Evolutionary conservation across 257 asterid species (phyloP).

Genomic region (Jacaranda mimosifolia): DNA sequence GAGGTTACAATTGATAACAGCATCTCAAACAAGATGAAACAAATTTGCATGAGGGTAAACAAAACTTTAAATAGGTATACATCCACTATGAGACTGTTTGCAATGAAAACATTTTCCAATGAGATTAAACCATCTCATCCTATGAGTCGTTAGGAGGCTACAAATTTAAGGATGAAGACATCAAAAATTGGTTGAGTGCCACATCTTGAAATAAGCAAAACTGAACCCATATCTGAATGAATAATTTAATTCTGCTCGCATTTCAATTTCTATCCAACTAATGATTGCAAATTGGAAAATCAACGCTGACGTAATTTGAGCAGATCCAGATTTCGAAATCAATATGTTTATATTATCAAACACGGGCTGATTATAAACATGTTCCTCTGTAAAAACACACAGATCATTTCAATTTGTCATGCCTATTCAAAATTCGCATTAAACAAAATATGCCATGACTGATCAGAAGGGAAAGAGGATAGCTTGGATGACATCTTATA

Average conservation of each 20-base stretch:
- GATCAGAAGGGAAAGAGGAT: background rate
- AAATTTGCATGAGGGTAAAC: background rate
- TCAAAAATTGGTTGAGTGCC: background rate
- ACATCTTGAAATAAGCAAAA: background rate
- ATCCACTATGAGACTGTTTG: slow-evolving; percentile 5
- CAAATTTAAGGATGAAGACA: background rate
- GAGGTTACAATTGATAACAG: slow-evolving; percentile 10
- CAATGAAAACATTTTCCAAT: background rate
- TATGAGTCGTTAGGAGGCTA: background rate
- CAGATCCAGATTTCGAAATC: background rate
- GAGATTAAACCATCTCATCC: background rate
- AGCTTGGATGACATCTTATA: too few species aligned
- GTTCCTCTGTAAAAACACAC: background rate
- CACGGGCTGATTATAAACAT: background rate
- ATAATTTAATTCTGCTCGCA: background rate
- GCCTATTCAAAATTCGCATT: background rate
- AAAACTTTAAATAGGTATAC: background rate
- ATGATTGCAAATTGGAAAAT: slow-evolving; percentile 3
- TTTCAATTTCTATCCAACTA: background rate
- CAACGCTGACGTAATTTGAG: background rate
- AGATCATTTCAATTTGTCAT: background rate
- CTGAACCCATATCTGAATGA: background rate
- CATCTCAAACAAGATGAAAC: slow-evolving; percentile 5
- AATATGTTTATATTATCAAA: background rate
- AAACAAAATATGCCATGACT: background rate